phyloP scores from a whole-genome alignment of 164 flowering plant genomes.

The Vitis cinerea region DNA sequence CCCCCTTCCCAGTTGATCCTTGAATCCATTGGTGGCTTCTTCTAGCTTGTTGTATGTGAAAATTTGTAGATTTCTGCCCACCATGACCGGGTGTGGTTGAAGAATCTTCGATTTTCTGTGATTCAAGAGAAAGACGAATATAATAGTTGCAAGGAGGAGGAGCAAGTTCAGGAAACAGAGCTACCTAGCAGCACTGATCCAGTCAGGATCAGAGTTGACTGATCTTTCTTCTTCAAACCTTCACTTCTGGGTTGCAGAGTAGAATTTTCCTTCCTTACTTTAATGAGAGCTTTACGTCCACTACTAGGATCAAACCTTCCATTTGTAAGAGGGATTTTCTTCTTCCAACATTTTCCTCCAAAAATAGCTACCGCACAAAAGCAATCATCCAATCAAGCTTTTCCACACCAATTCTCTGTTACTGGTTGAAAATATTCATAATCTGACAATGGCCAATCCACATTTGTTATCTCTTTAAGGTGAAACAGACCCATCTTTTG shows the following conservation, averaged over 20 bases:
- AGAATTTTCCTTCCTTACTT: slow-evolving; percentile 15
- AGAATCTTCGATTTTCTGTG: neutral
- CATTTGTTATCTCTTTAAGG: neutral
- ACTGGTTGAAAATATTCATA: slow-evolving; percentile 3
- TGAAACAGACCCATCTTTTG: neutral
- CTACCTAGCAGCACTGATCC: slow-evolving; percentile 19
- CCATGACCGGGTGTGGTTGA: neutral
- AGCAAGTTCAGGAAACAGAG: slow-evolving; percentile 18
- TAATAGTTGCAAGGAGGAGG: neutral
- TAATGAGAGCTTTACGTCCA: slow-evolving; percentile 18
- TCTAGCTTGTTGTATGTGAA: slow-evolving; percentile 25
- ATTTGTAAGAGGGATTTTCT: slow-evolving; percentile 31
- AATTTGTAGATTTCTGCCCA: neutral
- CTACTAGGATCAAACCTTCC: slow-evolving; percentile 14
- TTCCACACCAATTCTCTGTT: slow-evolving; percentile 20
- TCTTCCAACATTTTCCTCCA: slow-evolving; percentile 27
- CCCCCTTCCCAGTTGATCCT: slow-evolving; percentile 35
- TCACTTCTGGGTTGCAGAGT: neutral
- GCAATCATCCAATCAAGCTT: slow-evolving; percentile 37
- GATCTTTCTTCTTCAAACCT: slow-evolving; percentile 4
- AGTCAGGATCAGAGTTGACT: slow-evolving; percentile 4
- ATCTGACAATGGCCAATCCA: slow-evolving; percentile 31
- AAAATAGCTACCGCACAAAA: slow-evolving; percentile 26
- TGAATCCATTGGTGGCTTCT: slow-evolving; percentile 33
- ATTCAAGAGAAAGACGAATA: neutral